Base-by-base conservation (phyloP, 1,284 basidiomycete species). In the Rugosomyces carneus region DNA sequence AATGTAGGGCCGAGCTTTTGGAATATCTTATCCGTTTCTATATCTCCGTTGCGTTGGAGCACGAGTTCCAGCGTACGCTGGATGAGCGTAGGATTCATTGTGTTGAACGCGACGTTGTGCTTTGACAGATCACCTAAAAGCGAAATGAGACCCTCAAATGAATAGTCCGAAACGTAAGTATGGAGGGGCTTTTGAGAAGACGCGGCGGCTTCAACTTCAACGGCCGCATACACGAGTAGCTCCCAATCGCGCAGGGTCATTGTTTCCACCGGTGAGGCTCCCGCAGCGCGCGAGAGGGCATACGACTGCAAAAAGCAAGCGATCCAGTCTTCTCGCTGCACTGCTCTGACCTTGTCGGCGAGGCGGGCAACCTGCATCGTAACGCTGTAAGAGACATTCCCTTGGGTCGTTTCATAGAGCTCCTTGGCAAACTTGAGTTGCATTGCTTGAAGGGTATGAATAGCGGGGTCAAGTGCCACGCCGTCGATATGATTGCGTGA, bases 281-380 rank as follows among this genome's bases (percentile, higher is more conserved):
- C 54, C 0, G 53, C 41, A 18, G 48, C 52, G 27, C 53, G 56
- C 2, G 63, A 53, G 1, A 57, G 35, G 5, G 56, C 62, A 45
- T 68, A 70, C 0, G 63, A 56, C 23, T 68, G 62, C n/a, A 69
- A 52, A 37, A 64, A 53, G 37, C 52, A 56, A n/a, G 62, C 60
- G 0, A 61, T 51, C 7, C 42, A 44, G 11, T 49, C 45, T 5
- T 39, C 47, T 7, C 48, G 48, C 19, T 53, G 53, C 10, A 43
- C 37, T 38, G 53, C 39, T 24, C 45, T 47, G 34, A 51, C 29
- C 1, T 15, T 27, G 23, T 38, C 43, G 2, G 55, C 53, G 2
- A 51, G 13, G 15, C 54, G 50, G 0, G 50, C 46, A n/a, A 58
- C 45, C 16, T 53, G 24, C 10, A 53, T 16, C 0, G 49, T n/a